phyloP scores from a whole-genome alignment of 495 filamentous ascomycete species.

The Viridothelium virens region DNA sequence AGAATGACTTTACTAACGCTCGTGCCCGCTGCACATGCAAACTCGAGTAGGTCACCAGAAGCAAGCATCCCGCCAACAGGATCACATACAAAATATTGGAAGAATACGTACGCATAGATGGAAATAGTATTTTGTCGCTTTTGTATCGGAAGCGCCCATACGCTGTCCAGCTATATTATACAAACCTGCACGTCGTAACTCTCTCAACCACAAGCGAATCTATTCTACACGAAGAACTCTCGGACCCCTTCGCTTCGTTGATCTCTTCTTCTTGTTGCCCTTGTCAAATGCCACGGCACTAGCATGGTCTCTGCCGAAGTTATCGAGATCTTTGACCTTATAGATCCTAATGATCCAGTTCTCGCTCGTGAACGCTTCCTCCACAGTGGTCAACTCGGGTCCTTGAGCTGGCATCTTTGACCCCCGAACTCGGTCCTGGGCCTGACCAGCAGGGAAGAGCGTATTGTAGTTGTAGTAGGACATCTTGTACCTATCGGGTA shows the following conservation, averaged over 20 bases:
- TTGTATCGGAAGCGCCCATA: background rate
- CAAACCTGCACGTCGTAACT: constrained; percentile 7
- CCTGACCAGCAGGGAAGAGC: constrained; percentile 88
- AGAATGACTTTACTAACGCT: background rate
- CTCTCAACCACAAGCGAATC: constrained; percentile 15
- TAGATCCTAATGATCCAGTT: constrained; percentile 99
- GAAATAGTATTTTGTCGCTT: background rate
- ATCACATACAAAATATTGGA: background rate
- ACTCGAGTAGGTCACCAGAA: background rate
- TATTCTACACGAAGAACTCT: constrained; percentile 80
- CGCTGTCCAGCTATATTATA: background rate
- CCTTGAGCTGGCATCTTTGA: constrained; percentile 73
- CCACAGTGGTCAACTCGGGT: constrained; percentile 77
- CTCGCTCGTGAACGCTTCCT: constrained; percentile 97
- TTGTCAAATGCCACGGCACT: constrained; percentile 81
- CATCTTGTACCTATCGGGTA: constrained; percentile 93
- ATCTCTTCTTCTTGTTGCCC: constrained; percentile 90
- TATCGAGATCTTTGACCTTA: constrained; percentile 98
- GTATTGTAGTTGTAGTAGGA: constrained; percentile 96
- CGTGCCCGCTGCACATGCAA: background rate
- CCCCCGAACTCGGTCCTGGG: constrained; percentile 81
- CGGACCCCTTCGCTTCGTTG: constrained; percentile 68
- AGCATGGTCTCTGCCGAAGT: constrained; percentile 82
- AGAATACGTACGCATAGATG: background rate
- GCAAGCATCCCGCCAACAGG: background rate